Evolutionary conservation across 768 basidiomycete species (phyloP), one percentile per base, ranked within the genome.

Genomic region (Amanita rimosa): DNA sequence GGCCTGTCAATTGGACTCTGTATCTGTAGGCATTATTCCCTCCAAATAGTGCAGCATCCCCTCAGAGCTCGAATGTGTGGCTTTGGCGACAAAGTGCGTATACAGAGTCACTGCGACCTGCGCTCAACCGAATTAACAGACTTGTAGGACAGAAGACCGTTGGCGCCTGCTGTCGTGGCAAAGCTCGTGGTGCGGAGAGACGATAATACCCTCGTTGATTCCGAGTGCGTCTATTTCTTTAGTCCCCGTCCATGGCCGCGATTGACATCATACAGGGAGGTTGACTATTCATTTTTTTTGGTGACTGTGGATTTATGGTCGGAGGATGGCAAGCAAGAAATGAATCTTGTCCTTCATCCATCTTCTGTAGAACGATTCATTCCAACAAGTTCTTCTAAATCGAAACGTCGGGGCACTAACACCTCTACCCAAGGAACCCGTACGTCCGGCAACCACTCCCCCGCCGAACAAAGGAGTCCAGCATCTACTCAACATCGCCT

Each of bases 301-400:
- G 84, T 91, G 22, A 87, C 88, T 14, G 90, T 90, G n/a, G 93
- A 96, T 66, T 68, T 97, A 2, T 95, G 91, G 87, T 89, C 88
- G 0, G 74, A 72, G 38, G 90, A 93, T 56, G 85, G 80, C 11
- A 79, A 74, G 54, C 75, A 81, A 26, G 89, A 95, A 60, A 84
- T 85, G 70, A 95, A 95, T 62, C 78, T 95, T 13, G 89, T 96
- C 37, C 71, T 89, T 17, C 90, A 92, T 59, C 89, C 92, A 0
- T 85, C 85, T 0, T 80, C 89, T 3, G 69, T 78, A 29, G 86
- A 89, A 59, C 78, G 85, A 45, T 85, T 81, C 62, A 71, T 78
- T n/a, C 74, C 84, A 1, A 59, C 71, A 14, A 65, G 72, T 44
- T 54, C 65, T 19, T 54, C 67, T 51, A 75, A 73, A 58, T 56